Percentiles rank a stretch among this genome's conserved stretches.
Conservation (phyloP, 495 filamentous ascomycete species). For the Annulohypoxylon moriforme region DNA sequence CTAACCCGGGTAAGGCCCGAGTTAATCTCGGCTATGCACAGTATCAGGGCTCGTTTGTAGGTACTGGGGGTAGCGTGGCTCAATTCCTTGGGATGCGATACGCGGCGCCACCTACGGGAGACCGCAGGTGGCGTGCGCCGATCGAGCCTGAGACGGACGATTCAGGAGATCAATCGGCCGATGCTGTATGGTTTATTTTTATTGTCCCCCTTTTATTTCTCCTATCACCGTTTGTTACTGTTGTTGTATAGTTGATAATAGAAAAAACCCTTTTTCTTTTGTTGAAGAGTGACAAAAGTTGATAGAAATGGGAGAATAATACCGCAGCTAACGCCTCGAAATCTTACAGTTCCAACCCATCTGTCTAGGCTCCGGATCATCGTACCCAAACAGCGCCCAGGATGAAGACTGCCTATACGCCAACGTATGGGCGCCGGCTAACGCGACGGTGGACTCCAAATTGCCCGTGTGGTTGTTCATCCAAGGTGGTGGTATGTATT, state of each 20-base stretch:
- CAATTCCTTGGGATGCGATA: constrained; percentile 60
- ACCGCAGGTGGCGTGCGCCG: constrained; percentile 56
- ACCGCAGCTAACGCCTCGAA: neutral
- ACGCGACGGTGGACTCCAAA: constrained; percentile 58
- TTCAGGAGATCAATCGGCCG: constrained; percentile 40
- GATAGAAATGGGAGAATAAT: neutral
- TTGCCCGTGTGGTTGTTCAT: constrained; percentile 80
- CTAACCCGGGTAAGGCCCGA: constrained; percentile 19
- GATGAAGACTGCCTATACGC: constrained; percentile 81
- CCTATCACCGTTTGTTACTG: neutral
- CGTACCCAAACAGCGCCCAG: constrained; percentile 51
- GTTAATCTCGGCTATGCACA: constrained; percentile 59
- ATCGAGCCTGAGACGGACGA: constrained; percentile 40
- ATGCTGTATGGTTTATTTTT: constrained; percentile 33
- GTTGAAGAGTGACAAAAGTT: neutral
- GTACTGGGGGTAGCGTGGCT: constrained; percentile 49
- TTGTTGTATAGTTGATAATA: neutral
- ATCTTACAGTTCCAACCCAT: constrained; percentile 54
- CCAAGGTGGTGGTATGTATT: constrained; percentile 70
- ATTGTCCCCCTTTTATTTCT: neutral
- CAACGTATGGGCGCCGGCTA: constrained; percentile 76
- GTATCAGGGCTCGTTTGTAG: constrained; percentile 51
- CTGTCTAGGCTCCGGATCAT: constrained; percentile 62
- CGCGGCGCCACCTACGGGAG: constrained; percentile 54
- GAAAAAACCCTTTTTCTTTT: neutral